Conservation (phyloP, 257 asterid genomes). For the Solanum acaule region DNA sequence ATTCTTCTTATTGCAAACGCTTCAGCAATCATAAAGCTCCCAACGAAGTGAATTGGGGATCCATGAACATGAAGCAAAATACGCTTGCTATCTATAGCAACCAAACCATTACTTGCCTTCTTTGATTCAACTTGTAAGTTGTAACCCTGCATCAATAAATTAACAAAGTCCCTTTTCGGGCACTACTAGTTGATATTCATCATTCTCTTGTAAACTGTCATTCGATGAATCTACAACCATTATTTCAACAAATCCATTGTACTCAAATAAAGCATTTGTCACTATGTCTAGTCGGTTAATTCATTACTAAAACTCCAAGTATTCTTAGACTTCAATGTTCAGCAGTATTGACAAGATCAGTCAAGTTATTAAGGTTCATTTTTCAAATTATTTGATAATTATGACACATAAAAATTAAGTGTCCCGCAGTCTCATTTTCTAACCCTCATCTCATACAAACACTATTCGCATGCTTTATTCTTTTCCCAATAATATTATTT, state of each 20-base stretch:
- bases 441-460: no score
- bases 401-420: no score
- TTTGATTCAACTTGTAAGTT: no score
- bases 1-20: neutral
- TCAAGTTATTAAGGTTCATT: no score
- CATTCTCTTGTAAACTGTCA: neutral
- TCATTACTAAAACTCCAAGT: neutral
- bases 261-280: neutral
- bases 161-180: neutral
- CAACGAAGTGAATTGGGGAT: neutral
- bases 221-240: no score
- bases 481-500: no score
- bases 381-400: no score
- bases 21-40: neutral
- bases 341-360: no score
- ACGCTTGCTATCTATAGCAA: neutral
- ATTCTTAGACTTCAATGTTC: neutral
- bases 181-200: neutral
- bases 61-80: neutral
- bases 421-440: no score
- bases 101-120: neutral
- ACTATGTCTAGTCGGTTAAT: neutral
- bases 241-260: no score
- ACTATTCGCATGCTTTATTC: no score
- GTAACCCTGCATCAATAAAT: neutral